Base-by-base conservation (phyloP, 2,329 filamentous ascomycete species). In the Paecilomyces formosus region DNA sequence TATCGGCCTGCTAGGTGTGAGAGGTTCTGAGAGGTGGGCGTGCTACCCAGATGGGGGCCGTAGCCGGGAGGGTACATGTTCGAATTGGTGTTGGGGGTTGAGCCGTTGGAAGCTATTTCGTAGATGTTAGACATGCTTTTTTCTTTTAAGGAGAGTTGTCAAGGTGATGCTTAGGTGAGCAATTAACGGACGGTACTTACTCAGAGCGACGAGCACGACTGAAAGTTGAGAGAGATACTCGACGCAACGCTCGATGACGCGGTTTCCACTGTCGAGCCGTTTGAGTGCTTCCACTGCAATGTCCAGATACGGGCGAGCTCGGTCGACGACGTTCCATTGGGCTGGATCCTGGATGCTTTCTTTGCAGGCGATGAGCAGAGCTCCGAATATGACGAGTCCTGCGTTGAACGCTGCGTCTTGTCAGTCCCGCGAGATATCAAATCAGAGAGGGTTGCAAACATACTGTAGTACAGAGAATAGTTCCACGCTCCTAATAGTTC, bases 381-480 rank as follows among this genome's bases (percentile, higher is more conserved):
- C 60, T 8, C 68, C 68, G 39, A 73, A 68, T 11, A 75, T 65
- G 0, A 72, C 68, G 2, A 75, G 65, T 9, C 70, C 72, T 1
- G 71, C 68, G 45, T 74, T 65, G 58, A 70, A 68, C 35, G 72
- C 69, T 74, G 9, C 51, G 57, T 3, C 52, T 50, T 13, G 50
- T 28, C 5, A 52, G 22, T 26, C 22, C 12, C 3, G 26, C 12
- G 21, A 52, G 26, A 52, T 7, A 52, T 13, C 13, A 52, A 9
- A 26, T 8, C 22, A 52, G 18, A 26, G 12, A 52, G 13, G 21
- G 33, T 5, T 24, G 4, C 7, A 9, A 3, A 57, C 67, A 54
- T 64, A 73, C 72, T 68, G 61, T 73, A 73, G 57, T 72, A 70
- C 28, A 73, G 58, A 26, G 72, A 66, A 62, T 68, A 66, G 65